Evolutionary conservation across 169 alveolate species (phyloP).

Genomic region (Plasmodium falciparum): DNA sequence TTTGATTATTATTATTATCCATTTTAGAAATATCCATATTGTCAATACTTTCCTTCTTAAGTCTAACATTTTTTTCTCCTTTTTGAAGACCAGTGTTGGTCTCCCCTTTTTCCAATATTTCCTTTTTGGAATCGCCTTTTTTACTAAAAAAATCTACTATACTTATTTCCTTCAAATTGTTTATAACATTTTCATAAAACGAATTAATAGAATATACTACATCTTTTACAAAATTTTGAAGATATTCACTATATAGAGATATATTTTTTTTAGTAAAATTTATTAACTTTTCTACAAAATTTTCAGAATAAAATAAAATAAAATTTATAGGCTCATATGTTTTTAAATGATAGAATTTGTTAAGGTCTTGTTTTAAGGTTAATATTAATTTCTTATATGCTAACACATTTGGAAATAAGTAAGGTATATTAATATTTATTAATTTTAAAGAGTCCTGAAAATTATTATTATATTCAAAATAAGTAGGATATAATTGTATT

Average conservation of each 20-base stretch:
- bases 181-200: conserved; percentile 36
- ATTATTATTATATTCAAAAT: conserved; percentile 68
- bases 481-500: conserved; percentile 42
- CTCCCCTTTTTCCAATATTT: background rate
- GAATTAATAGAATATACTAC: conserved; percentile 45
- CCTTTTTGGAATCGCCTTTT: conserved; percentile 7
- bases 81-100: background rate
- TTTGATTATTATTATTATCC: too few species aligned
- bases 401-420: conserved; percentile 40
- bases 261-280: conserved; percentile 44
- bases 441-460: conserved; percentile 57
- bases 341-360: conserved; percentile 26
- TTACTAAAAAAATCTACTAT: conserved; percentile 34
- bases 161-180: conserved; percentile 4
- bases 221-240: conserved; percentile 59
- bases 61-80: background rate
- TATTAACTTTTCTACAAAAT: conserved; percentile 32
- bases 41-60: background rate
- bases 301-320: conserved; percentile 53
- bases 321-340: conserved; percentile 54
- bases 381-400: conserved; percentile 50
- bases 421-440: conserved; percentile 53
- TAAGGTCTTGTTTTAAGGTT: conserved; percentile 31
- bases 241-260: conserved; percentile 45
- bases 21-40: background rate